Evolutionary conservation across 2,329 filamentous ascomycete species (phyloP).

Genomic region (Diplodia seriata): DNA sequence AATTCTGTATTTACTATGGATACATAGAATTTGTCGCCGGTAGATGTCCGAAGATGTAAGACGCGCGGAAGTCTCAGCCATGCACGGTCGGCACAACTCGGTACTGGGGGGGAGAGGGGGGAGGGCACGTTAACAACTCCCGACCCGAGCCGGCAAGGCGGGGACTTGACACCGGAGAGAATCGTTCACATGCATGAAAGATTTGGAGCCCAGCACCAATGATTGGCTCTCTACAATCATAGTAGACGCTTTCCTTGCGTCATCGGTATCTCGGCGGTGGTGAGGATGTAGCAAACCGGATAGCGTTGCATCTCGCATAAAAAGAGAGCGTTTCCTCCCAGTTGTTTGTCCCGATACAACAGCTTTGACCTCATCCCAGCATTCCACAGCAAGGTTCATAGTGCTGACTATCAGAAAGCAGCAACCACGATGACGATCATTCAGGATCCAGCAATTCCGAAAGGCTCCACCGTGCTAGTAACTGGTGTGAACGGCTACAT

Average conservation of each 20-base stretch:
- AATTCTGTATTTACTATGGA: no score
- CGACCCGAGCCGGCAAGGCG: neutral
- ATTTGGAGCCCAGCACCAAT: neutral
- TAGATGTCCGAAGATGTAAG: no score
- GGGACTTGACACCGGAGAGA: neutral
- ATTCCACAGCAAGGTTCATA: no score
- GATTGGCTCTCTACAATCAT: neutral
- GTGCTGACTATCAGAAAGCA: neutral
- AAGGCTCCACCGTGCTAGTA: slow-evolving; percentile 42
- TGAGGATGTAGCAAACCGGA: neutral
- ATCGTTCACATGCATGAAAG: neutral
- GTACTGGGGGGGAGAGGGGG: no score
- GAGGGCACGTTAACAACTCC: no score
- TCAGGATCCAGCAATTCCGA: neutral
- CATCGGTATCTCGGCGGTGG: neutral
- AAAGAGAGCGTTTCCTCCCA: neutral
- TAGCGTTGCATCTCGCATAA: neutral
- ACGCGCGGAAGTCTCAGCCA: no score
- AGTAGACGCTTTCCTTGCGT: no score
- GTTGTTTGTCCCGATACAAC: no score
- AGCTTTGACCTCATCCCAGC: neutral
- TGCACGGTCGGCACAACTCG: no score
- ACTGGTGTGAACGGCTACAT: slow-evolving; percentile 48
- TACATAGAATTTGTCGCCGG: no score
- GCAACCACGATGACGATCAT: neutral